Percentiles rank a stretch among this genome's conserved stretches.
These are phyloP conservation scores for Aspergillus arachidicola DNA, from an alignment of 2,329 filamentous ascomycete species.

Conservation along the genomic window DNA sequence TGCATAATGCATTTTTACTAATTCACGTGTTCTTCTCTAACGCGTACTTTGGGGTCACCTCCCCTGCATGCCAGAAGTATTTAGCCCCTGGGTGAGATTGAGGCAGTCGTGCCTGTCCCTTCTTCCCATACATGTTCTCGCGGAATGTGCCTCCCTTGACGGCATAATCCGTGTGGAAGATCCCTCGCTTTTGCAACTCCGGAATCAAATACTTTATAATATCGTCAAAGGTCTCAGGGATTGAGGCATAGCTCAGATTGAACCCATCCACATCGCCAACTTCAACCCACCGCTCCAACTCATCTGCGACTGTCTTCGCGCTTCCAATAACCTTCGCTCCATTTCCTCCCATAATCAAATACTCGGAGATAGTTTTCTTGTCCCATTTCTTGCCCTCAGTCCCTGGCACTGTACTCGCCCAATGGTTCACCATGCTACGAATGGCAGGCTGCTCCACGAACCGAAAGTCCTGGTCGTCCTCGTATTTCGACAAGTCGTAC, in stretches of 20 bases:
- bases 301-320: constrained; percentile 39
- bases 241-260: constrained; percentile 37
- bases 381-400: constrained; percentile 44
- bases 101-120: constrained; percentile 33
- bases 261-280: constrained; percentile 40
- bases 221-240: constrained; percentile 41
- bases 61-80: constrained; percentile 39
- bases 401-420: constrained; percentile 47
- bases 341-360: constrained; percentile 37
- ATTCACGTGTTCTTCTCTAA: constrained; percentile 10
- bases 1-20: background rate
- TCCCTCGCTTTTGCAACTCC: constrained; percentile 35
- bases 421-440: constrained; percentile 48
- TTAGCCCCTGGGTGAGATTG: constrained; percentile 40
- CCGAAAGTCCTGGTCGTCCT: constrained; percentile 50
- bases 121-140: constrained; percentile 41
- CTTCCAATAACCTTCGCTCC: constrained; percentile 41
- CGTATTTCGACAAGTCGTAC: constrained; percentile 46
- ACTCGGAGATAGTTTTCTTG: constrained; percentile 39
- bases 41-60: constrained; percentile 36
- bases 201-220: constrained; percentile 36
- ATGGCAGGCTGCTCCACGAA: constrained; percentile 47
- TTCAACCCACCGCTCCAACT: constrained; percentile 40
- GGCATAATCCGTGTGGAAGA: constrained; percentile 43
- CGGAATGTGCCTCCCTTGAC: constrained; percentile 41